Evolutionary conservation across 768 basidiomycete species (phyloP).

Genomic region (Pisolithus albus): DNA sequence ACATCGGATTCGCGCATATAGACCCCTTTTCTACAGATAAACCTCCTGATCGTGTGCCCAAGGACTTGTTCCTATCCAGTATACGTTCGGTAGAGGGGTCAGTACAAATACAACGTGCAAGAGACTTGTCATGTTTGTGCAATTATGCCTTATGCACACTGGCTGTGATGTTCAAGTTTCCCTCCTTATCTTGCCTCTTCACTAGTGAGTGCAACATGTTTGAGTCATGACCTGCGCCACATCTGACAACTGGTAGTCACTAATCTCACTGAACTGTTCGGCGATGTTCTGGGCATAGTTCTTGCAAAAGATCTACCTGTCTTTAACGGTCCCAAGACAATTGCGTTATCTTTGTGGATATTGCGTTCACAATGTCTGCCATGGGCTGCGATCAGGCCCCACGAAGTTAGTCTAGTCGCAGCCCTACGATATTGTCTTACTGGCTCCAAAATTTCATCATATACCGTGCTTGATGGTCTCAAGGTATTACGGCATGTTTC

Average conservation of each 20-base stretch:
- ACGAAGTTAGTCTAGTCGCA: constrained; percentile 25
- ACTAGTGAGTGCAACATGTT: constrained; percentile 34
- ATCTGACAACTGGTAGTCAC: constrained; percentile 27
- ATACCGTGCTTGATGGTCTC: constrained; percentile 19
- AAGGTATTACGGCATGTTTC: constrained; percentile 16
- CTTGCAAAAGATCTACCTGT: constrained; percentile 28
- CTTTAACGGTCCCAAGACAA: constrained; percentile 38
- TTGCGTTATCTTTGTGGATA: constrained; percentile 44
- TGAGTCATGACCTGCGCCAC: neutral
- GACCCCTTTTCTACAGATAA: constrained; percentile 24
- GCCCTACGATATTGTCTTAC: constrained; percentile 34
- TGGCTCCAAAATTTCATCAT: constrained; percentile 13
- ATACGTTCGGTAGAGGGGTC: constrained; percentile 12
- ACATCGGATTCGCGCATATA: constrained; percentile 39
- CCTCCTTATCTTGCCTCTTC: constrained; percentile 39
- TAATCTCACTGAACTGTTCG: constrained; percentile 39
- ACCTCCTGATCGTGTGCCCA: constrained; percentile 5
- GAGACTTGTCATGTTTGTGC: constrained; percentile 41
- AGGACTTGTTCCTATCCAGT: constrained; percentile 2
- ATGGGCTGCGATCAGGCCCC: constrained; percentile 27
- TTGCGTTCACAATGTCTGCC: constrained; percentile 47
- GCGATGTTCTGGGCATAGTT: constrained; percentile 39
- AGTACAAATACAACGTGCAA: constrained; percentile 34
- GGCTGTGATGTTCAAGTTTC: constrained; percentile 45
- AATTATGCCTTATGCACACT: constrained; percentile 47